A percentile compares a stretch with the other conserved stretches of the same genome.
Evolutionary conservation across 345 rosid genomes (phyloP).

Genomic region (Cardiospermum halicacabum): DNA sequence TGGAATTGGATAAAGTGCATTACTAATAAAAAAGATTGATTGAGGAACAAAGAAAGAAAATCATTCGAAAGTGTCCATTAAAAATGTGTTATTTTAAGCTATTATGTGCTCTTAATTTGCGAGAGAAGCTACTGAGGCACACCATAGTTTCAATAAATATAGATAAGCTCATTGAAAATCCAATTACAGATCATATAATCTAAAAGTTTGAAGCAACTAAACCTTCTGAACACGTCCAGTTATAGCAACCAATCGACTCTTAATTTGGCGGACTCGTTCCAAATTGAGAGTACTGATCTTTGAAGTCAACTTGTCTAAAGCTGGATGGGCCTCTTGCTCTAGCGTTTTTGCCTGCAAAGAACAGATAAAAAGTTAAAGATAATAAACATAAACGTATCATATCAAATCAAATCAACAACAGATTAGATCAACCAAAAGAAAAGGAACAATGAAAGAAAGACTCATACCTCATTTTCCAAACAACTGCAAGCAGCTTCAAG

Average conservation of each 20-base stretch:
- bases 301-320: slow-evolving; percentile 66
- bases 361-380: slow-evolving; percentile 2
- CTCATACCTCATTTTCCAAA: slow-evolving; percentile 51
- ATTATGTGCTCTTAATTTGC: slow-evolving; percentile 1
- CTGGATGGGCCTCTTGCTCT: slow-evolving; percentile 68
- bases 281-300: slow-evolving; percentile 70
- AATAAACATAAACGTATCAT: neutral
- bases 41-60: neutral
- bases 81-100: neutral
- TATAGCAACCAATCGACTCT: slow-evolving; percentile 65
- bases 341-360: slow-evolving; percentile 46
- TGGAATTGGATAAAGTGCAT: slow-evolving; percentile 19
- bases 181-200: neutral
- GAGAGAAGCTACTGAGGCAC: neutral
- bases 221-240: slow-evolving; percentile 77
- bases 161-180: neutral
- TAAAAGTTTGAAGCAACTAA: slow-evolving; percentile 3
- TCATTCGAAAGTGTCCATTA: neutral
- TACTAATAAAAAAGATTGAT: neutral
- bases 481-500: slow-evolving; percentile 72
- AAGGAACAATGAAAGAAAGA: slow-evolving; percentile 4
- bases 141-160: neutral
- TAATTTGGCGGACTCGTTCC: slow-evolving; percentile 65
- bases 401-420: slow-evolving; percentile 1
- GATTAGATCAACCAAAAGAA: neutral